These are phyloP conservation scores for Hypomontagnella monticulosa DNA, from an alignment of 495 filamentous ascomycete genomes.

Conservation along the genomic window DNA sequence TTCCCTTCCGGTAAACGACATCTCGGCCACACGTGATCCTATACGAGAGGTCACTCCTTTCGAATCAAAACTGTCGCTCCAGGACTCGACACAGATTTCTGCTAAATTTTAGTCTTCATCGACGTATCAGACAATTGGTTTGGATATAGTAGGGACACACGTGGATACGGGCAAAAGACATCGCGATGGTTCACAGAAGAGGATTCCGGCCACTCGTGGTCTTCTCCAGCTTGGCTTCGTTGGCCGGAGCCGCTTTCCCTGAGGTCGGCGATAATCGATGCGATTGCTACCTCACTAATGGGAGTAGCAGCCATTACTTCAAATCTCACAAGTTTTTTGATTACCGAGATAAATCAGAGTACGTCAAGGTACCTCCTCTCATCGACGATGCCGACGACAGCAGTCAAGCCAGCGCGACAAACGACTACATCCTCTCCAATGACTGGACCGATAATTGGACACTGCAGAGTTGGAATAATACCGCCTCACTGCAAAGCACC, in stretches of 20 bases:
- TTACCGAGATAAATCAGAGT: slow-evolving; percentile 64
- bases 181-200: slow-evolving; percentile 21
- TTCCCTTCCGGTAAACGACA: slow-evolving; percentile 14
- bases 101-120: slow-evolving; percentile 3
- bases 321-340: slow-evolving; percentile 73
- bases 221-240: slow-evolving; percentile 24
- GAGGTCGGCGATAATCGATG: slow-evolving; percentile 47
- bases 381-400: slow-evolving; percentile 44
- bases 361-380: slow-evolving; percentile 49
- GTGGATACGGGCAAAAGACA: slow-evolving; percentile 12
- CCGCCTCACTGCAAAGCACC: slow-evolving; percentile 35
- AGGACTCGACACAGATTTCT: slow-evolving; percentile 4
- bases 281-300: slow-evolving; percentile 61
- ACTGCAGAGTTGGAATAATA: slow-evolving; percentile 67
- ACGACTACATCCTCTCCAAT: slow-evolving; percentile 51
- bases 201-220: slow-evolving; percentile 24
- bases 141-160: neutral
- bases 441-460: slow-evolving; percentile 64
- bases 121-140: neutral
- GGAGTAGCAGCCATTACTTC: slow-evolving; percentile 63
- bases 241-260: slow-evolving; percentile 15
- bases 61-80: slow-evolving; percentile 11
- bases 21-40: slow-evolving; percentile 24
- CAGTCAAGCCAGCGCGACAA: slow-evolving; percentile 48
- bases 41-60: neutral